Conservation (phyloP, 495 filamentous ascomycete genomes). For the Aspergillus steynii region DNA sequence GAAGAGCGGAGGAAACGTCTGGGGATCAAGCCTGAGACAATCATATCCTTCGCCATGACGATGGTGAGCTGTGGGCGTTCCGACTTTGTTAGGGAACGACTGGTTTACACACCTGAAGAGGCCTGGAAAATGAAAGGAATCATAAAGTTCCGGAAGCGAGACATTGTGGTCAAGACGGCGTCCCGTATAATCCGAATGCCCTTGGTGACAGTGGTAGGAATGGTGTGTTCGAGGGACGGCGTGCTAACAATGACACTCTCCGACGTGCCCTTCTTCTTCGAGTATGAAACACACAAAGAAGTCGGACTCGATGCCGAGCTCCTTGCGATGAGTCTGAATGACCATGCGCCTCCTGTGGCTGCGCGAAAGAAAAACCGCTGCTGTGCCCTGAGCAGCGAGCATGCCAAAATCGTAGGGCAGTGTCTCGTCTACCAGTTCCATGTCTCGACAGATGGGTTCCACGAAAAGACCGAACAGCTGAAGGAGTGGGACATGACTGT, state of each 20-base stretch:
- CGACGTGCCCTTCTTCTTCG: conserved; percentile 21
- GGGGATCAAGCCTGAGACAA: conserved; percentile 6
- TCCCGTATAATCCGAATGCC: conserved; percentile 19
- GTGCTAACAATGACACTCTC: conserved; percentile 15
- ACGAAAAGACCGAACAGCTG: conserved; percentile 10
- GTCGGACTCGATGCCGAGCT: neutral
- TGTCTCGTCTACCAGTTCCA: conserved; percentile 31
- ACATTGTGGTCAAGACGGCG: conserved; percentile 17
- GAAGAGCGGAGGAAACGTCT: conserved; percentile 7
- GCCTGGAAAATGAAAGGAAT: conserved; percentile 27
- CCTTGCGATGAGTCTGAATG: neutral
- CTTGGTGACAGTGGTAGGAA: conserved; percentile 14
- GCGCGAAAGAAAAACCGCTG: conserved; percentile 9
- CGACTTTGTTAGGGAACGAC: conserved; percentile 33
- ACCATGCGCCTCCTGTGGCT: neutral
- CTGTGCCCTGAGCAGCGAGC: conserved; percentile 12
- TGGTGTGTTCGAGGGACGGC: conserved; percentile 13
- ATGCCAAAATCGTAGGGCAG: conserved; percentile 22
- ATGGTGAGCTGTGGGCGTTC: conserved; percentile 52
- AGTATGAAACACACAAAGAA: neutral
- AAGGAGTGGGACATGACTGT: conserved; percentile 15
- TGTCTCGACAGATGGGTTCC: conserved; percentile 1
- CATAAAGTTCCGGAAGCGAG: conserved; percentile 43
- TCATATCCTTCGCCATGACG: conserved; percentile 27
- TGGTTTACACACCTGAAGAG: conserved; percentile 50